A percentile compares a stretch with the other conserved stretches of the same genome.
Evolutionary conservation across 2,329 filamentous ascomycete genomes (phyloP).

Genomic region (Truncatella angustata): DNA sequence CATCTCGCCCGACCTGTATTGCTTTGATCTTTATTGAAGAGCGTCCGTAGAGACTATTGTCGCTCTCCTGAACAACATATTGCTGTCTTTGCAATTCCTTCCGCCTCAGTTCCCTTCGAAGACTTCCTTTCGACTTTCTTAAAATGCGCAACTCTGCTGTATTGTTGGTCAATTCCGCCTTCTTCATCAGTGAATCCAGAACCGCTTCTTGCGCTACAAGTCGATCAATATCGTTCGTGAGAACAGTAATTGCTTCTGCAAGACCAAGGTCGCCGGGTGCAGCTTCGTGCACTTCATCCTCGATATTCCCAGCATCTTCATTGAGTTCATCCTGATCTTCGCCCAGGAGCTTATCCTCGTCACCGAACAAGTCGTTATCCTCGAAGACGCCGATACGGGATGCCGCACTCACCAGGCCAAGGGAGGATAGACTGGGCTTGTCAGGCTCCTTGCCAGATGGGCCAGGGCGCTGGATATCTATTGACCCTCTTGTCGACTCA

Average conservation of each 20-base stretch:
- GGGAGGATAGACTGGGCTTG: conserved; percentile 85
- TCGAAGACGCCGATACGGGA: conserved; percentile 90
- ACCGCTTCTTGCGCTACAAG: conserved; percentile 85
- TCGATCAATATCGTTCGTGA: conserved; percentile 90
- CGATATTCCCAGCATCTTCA: conserved; percentile 54
- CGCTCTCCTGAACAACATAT: conserved; percentile 95
- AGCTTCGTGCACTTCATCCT: conserved; percentile 88
- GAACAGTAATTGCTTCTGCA: conserved; percentile 83
- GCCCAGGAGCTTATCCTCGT: conserved; percentile 80
- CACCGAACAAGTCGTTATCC: conserved; percentile 88
- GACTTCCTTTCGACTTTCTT: conserved; percentile 87
- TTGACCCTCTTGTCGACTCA: conserved; percentile 46
- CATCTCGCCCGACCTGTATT: conserved; percentile 87
- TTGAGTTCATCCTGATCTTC: conserved; percentile 79
- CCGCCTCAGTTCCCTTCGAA: conserved; percentile 86
- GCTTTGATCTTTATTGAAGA: conserved; percentile 88
- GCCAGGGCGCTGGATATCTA: conserved; percentile 32
- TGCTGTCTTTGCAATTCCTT: conserved; percentile 97
- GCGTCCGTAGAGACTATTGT: conserved; percentile 93
- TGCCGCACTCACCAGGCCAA: conserved; percentile 85
- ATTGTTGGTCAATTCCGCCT: conserved; percentile 97
- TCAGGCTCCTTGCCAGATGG: conserved; percentile 45
- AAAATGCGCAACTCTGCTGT: conserved; percentile 88
- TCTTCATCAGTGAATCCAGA: conserved; percentile 85
- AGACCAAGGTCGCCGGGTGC: conserved; percentile 91